Evolutionary conservation across 1,284 basidiomycete genomes (phyloP).

Genomic region (Puccinia triticina): DNA sequence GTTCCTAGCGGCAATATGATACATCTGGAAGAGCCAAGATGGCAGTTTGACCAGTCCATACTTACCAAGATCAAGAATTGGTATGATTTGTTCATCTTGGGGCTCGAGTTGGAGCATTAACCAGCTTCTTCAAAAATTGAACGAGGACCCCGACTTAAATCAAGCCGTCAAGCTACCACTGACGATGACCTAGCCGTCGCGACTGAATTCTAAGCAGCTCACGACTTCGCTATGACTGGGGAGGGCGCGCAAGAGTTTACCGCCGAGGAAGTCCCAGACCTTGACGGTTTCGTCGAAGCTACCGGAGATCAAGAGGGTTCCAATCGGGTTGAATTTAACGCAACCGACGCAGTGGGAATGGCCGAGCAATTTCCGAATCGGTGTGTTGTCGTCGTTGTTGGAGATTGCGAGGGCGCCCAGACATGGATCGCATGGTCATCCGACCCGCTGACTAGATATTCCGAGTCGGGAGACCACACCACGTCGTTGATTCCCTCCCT

Average conservation of each 20-base stretch:
- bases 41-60: no score
- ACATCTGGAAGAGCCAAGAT: no score
- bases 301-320: conserved; percentile 85
- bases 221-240: conserved; percentile 97
- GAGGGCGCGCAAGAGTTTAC: conserved; percentile 75
- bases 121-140: no score
- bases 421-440: conserved; percentile 84
- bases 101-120: no score
- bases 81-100: no score
- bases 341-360: conserved; percentile 95
- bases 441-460: conserved; percentile 81
- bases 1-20: no score
- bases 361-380: conserved; percentile 67
- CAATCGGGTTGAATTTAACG: conserved; percentile 83
- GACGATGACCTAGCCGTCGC: conserved; percentile 89
- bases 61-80: no score
- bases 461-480: conserved; percentile 78
- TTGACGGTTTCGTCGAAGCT: conserved; percentile 92
- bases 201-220: conserved; percentile 86
- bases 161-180: conserved; percentile 90
- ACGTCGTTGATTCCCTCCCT: conserved; percentile 77
- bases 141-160: conserved; percentile 1
- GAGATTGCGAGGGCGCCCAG: conserved; percentile 73
- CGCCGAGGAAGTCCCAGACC: conserved; percentile 90
- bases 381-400: conserved; percentile 55